A percentile compares a stretch with the other conserved stretches of the same genome.
Conservation (phyloP, 1,284 basidiomycete genomes). For the Dichomitus squalens region DNA sequence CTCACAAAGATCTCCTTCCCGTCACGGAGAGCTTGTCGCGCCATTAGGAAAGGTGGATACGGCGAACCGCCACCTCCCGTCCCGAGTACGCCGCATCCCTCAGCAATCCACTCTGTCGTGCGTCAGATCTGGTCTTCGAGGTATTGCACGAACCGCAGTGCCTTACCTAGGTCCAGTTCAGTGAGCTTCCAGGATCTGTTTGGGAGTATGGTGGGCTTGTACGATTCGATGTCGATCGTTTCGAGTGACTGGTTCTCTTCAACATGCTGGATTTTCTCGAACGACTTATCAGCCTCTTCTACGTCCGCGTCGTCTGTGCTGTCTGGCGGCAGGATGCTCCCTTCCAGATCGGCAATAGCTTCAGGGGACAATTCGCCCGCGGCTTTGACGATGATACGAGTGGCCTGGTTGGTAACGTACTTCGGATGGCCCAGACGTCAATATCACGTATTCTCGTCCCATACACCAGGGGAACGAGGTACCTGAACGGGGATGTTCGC, state of each 20-base stretch:
- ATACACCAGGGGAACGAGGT: not conserved
- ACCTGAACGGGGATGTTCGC: constrained; percentile 46
- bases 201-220: constrained; percentile 33
- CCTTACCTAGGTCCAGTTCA: constrained; percentile 37
- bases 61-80: constrained; percentile 58
- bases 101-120: constrained; percentile 50
- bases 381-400: constrained; percentile 49
- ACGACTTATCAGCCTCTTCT: constrained; percentile 16
- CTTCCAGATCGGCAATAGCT: constrained; percentile 14
- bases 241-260: constrained; percentile 1
- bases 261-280: constrained; percentile 5
- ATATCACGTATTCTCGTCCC: not conserved
- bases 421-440: constrained; percentile 16
- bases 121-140: too few relatives aligned
- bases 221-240: constrained; percentile 30
- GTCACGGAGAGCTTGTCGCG: constrained; percentile 49
- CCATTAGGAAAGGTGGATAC: constrained; percentile 48
- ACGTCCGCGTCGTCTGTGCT: not conserved
- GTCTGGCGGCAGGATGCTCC: not conserved
- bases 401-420: constrained; percentile 55
- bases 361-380: constrained; percentile 42
- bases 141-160: not conserved
- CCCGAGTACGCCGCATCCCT: constrained; percentile 55
- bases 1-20: constrained; percentile 46
- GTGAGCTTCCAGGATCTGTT: constrained; percentile 37